Evolutionary conservation across 2,329 filamentous ascomycete genomes (phyloP), one percentile per base, ranked within the genome.

Genomic region (Colletotrichum tofieldiae): DNA sequence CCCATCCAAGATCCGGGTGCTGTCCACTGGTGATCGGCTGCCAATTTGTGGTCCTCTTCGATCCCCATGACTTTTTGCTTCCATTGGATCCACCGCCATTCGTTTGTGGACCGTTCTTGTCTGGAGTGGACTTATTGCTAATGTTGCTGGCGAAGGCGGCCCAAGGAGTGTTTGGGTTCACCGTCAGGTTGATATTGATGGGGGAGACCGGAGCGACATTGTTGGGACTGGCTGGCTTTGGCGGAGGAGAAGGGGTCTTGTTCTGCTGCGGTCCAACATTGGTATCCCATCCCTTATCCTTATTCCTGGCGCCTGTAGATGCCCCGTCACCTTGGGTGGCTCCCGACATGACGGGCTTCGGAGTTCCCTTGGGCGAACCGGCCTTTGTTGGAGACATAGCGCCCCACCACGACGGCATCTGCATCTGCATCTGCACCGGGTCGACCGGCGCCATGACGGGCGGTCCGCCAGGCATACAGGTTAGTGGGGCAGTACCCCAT

Each of bases 201-300:
- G 71, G 71, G n/a, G 71, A 73, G 26, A 5, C n/a, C 8, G 66
- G 71, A 23, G 59, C 45, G 52, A 59, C 52, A n/a, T 45, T 65
- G 29, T 29, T 60, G 39, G 51, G 59, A 4, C n/a, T 54, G 43
- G 51, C 67, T 43, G 9, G 26, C 47, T 60, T 68, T 64, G 29
- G 39, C 8, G 37, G 43, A 20, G 65, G 51, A 11, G 59, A 54
- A 51, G 52, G n/a, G n/a, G 47, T n/a, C 39, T 71, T 69, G 29
- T 5, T 47, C n/a, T 49, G 35, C 14, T 45, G 39, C 12, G 70
- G 70, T 14, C 66, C 70, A 20, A 72, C 59, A 41, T 72, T 72
- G 29, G 61, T 76, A 29, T 69, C 62, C 76, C 75, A 76, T 26
- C 67, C 75, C 51, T 71, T 60, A 18, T 76, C 75, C 58, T 75